Conservation (phyloP, 495 filamentous ascomycete genomes). For the Friedmanniomyces simplex region DNA sequence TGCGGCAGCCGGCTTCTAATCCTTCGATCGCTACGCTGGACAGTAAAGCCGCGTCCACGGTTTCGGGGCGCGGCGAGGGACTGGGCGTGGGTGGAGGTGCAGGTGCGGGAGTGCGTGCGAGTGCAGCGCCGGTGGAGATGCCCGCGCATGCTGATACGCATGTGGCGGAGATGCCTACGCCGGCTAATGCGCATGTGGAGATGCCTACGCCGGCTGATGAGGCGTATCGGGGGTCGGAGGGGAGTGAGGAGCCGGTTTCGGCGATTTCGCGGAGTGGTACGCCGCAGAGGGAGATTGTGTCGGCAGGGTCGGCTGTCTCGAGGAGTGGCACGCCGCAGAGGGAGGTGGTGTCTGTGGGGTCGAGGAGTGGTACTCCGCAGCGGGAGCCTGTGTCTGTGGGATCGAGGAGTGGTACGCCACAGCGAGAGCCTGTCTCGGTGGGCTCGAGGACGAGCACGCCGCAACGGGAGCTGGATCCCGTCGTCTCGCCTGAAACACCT, state of each 20-base stretch:
- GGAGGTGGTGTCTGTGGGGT: not conserved
- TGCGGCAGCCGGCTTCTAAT: not conserved
- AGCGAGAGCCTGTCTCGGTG: not conserved
- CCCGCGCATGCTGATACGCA: slow-evolving; percentile 3
- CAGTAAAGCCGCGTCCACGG: not conserved
- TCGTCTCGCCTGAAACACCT: not conserved
- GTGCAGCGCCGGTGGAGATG: slow-evolving; percentile 4
- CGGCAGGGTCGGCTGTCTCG: not conserved
- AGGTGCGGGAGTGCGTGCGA: not conserved
- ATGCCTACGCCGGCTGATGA: slow-evolving; percentile 3
- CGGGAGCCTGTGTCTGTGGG: not conserved
- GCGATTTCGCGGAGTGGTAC: not conserved
- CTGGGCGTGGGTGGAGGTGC: no score
- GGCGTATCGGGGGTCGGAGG: not conserved
- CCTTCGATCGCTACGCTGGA: slow-evolving; percentile 10
- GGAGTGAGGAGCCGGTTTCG: not conserved
- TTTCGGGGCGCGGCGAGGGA: not conserved
- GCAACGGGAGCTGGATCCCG: not conserved
- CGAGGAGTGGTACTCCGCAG: no score
- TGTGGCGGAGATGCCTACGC: not conserved
- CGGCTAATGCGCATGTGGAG: slow-evolving; percentile 1
- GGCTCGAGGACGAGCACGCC: not conserved
- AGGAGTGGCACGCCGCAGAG: not conserved
- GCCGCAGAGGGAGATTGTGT: not conserved
- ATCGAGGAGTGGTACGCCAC: no score